These are phyloP conservation scores for Globisporangium abappressorium DNA, from an alignment of 352 stramenopile species.

Conservation along the genomic window DNA sequence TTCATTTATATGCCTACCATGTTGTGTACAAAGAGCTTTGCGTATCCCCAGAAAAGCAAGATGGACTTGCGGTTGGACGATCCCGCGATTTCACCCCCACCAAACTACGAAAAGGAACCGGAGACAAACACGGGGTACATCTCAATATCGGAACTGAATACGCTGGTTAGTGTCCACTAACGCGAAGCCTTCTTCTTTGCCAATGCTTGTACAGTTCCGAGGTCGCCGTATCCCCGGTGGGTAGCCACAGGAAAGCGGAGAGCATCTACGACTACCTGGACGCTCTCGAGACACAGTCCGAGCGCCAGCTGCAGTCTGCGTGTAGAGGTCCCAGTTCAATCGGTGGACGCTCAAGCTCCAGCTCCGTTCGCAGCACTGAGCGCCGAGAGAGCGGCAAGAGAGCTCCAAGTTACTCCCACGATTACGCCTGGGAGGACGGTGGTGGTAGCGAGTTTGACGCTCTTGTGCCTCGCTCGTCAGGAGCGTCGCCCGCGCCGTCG, in stretches of 20 bases:
- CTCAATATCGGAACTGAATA: neutral
- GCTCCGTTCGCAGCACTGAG: constrained; percentile 11
- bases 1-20: neutral
- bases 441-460: neutral
- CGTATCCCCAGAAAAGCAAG: constrained; percentile 10
- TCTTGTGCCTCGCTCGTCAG: constrained; percentile 3
- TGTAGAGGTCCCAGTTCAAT: constrained; percentile 10
- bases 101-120: constrained; percentile 33
- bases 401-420: constrained; percentile 11
- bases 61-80: constrained; percentile 47
- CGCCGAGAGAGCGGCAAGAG: constrained; percentile 15
- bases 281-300: constrained; percentile 60
- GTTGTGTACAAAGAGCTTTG: neutral
- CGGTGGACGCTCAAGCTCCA: constrained; percentile 8
- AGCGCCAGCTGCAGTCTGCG: constrained; percentile 42
- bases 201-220: neutral
- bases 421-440: constrained; percentile 34
- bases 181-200: too few relatives aligned
- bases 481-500: constrained; percentile 26
- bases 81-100: constrained; percentile 30
- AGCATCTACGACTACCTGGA: constrained; percentile 84
- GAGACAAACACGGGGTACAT: constrained; percentile 24
- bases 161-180: neutral
- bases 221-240: constrained; percentile 19
- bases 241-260: constrained; percentile 17